phyloP scores from a whole-genome alignment of 139 green algal genomes.

The Zygnema cylindricum region DNA sequence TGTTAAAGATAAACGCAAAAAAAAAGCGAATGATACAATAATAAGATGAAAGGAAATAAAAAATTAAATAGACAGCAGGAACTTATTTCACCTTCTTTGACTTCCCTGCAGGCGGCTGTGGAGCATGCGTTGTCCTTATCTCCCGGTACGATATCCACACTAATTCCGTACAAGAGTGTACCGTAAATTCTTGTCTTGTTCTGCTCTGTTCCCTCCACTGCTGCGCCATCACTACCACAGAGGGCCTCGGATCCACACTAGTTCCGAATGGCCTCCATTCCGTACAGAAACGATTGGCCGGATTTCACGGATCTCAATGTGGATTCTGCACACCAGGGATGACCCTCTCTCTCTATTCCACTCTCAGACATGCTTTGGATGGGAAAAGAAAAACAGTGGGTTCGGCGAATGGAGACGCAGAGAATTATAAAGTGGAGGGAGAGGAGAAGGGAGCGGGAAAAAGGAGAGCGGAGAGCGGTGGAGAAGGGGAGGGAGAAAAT shows the following conservation, averaged over 20 bases:
- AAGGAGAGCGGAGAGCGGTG: background rate
- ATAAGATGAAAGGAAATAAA: background rate
- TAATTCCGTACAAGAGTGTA: background rate
- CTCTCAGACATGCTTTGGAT: background rate
- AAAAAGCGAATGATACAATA: background rate
- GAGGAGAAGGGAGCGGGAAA: background rate
- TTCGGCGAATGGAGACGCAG: background rate
- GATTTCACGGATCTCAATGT: constrained; percentile 70
- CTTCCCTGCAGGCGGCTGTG: constrained; percentile 36
- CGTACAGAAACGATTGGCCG: constrained; percentile 44
- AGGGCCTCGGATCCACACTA: constrained; percentile 63
- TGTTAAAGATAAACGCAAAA: background rate
- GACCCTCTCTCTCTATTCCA: constrained; percentile 32
- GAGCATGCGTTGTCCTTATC: constrained; percentile 43
- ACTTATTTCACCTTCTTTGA: background rate
- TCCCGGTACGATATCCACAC: constrained; percentile 25
- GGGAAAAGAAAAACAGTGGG: background rate
- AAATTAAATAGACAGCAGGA: background rate
- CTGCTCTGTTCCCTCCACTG: constrained; percentile 69
- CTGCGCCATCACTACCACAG: constrained; percentile 67
- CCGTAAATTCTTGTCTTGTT: constrained; percentile 75
- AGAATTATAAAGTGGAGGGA: background rate
- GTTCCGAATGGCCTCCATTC: background rate
- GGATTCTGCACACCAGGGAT: constrained; percentile 80
- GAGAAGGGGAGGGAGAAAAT: background rate